Evolutionary conservation across 1,284 basidiomycete genomes (phyloP).

Genomic region (Sphaerobolus stellatus): DNA sequence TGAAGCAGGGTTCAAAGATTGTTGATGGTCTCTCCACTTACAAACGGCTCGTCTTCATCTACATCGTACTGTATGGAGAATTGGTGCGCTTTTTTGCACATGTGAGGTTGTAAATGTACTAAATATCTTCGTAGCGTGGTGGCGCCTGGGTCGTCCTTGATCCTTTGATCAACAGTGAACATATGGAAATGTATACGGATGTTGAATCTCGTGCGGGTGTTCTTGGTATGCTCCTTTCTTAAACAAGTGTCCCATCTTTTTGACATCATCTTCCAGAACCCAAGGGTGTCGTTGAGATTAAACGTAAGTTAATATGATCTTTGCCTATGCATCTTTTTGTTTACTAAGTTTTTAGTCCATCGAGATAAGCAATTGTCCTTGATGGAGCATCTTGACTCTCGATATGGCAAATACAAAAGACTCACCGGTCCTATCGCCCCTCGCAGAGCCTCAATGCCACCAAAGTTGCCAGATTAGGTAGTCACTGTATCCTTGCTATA

Average conservation of each 20-base stretch:
- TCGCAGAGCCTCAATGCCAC: too few species aligned
- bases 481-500: too few species aligned
- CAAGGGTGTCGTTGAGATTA: slow-evolving; percentile 95
- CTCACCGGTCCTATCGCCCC: too few species aligned
- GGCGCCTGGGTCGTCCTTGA: slow-evolving; percentile 99
- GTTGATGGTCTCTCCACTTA: slow-evolving; percentile 97
- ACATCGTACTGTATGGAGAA: slow-evolving; percentile 98
- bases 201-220: slow-evolving; percentile 95
- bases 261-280: slow-evolving; percentile 57
- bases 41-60: slow-evolving; percentile 98
- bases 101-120: not conserved
- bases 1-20: slow-evolving; percentile 95
- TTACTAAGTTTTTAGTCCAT: slow-evolving; percentile 45
- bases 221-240: slow-evolving; percentile 40
- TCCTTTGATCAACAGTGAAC: slow-evolving; percentile 92
- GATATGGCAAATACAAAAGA: slow-evolving; percentile 83
- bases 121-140: slow-evolving; percentile 56
- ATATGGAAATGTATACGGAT: slow-evolving; percentile 99
- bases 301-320: slow-evolving; percentile 56
- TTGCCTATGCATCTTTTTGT: not conserved
- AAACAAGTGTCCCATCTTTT: too few species aligned
- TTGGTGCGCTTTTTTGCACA: slow-evolving; percentile 40
- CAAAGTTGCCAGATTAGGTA: too few species aligned
- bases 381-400: slow-evolving; percentile 92
- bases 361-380: slow-evolving; percentile 86